phyloP scores from a whole-genome alignment of 495 filamentous ascomycete species.

The Aspergillus egyptiacus region DNA sequence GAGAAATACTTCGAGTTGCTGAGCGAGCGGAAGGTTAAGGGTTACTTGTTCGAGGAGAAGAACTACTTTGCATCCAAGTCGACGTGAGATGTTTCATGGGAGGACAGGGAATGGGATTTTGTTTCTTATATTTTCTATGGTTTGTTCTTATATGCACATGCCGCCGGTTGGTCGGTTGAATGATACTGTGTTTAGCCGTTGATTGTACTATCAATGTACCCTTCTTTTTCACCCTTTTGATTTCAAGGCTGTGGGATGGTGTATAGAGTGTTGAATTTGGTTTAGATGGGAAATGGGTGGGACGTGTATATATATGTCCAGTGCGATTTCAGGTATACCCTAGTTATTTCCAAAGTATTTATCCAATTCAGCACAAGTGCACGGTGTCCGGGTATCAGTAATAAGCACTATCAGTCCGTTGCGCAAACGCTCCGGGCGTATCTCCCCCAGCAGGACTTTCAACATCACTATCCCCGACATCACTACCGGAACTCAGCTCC shows the following conservation, averaged over 20 bases:
- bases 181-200: constrained; percentile 7
- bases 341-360: no score
- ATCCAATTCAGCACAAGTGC: background rate
- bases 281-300: no score
- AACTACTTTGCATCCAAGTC: constrained; percentile 55
- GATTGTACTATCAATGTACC: constrained; percentile 2
- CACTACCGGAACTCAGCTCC: constrained; percentile 28
- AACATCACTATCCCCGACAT: constrained; percentile 40
- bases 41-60: constrained; percentile 88
- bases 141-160: background rate
- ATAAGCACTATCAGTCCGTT: constrained; percentile 38
- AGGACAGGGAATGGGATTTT: background rate
- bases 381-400: constrained; percentile 37
- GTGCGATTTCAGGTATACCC: no score
- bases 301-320: no score
- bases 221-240: background rate
- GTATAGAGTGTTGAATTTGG: background rate
- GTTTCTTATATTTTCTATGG: constrained; percentile 7
- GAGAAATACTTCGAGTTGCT: constrained; percentile 92
- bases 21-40: constrained; percentile 75
- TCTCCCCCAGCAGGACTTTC: constrained; percentile 39
- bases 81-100: background rate
- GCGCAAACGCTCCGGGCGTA: constrained; percentile 40
- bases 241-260: background rate
- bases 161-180: constrained; percentile 4